Evolutionary conservation across 2,329 filamentous ascomycete species (phyloP), one percentile per base, ranked within the genome.

Genomic region (Pseudocercospora ulei): DNA sequence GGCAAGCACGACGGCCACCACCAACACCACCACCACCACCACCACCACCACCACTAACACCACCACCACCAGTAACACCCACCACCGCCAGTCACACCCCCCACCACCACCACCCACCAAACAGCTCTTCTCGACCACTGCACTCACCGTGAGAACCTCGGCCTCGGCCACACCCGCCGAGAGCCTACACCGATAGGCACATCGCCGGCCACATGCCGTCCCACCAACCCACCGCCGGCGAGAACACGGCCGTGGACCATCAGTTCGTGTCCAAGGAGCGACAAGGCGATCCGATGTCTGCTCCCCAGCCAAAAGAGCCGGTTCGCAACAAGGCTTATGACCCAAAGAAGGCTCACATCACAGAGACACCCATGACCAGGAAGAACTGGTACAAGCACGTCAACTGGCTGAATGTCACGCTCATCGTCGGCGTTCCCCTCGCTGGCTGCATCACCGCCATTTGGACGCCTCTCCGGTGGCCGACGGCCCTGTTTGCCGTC

Each of bases 321-420:
- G 70, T 71, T 57, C 63, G 66, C 38, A 70, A 68, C 51, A 51
- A 61, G 29, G 67, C 66, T 35, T 71, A 73, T 57, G 68, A 73
- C 53, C 68, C 72, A 35, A 74, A 79, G 69, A 93, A 92, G 67
- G 73, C 80, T 57, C 85, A 93, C 65, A 90, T 93, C 64, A 77
- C 83, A 49, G 85, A 92, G 49, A 75, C 75, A 48, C 80, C 82
- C 41, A 79, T 92, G 54, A 93, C 83, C 44, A 72, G 70, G 64
- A 68, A 71, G 56, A 94, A 93, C 69, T 90, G 83, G 82, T 78
- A 86, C 67, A 80, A 87, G 67, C 86, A 94, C 60, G 73, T 94
- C 69, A 86, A 93, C 72, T 94, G 86, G 85, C 72, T 94, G 51
- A 94, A 93, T 63, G 78, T 83, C 47, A 73, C 71, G 47, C 73